Evolutionary conservation across 2,329 filamentous ascomycete genomes (phyloP), one percentile per base, ranked within the genome.

Genomic region (Cryphonectria parasitica): DNA sequence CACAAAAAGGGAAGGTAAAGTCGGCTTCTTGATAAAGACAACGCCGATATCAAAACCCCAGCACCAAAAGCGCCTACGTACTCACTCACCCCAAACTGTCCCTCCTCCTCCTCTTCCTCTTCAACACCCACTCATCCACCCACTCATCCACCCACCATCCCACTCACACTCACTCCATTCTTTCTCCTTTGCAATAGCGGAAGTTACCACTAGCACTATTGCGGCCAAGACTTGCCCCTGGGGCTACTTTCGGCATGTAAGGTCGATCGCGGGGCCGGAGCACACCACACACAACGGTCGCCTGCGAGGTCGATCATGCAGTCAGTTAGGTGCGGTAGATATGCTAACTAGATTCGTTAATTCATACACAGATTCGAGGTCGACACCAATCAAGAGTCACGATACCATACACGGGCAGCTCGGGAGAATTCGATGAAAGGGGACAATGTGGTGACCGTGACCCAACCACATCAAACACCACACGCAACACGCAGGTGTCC

Each of bases 1-100:
- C 45, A 64, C 66, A 11, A 64, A 68, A 64, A 31, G 41, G 66
- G 66, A 64, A 68, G 66, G 66, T 68, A 54, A 54, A 19, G 43
- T 64, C 63, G 63, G 63, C 63, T 25, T 43, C 43, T 62, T 49
- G 41, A 64, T 64, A 52, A 41, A 15, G 8, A 15, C 31, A 54
- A 36, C 60, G 60, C 66, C 66, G 66, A 68, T 68, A 62, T 63
- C 43, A 36, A 54, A 28, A 0, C 34, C 25, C 34, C 31, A 61
- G 54, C 25, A 31, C 52, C n/a, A 49, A 11, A n/a, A 2, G 54
- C 0, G 28, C 28, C 28, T 58, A 34, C 28, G 25, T 28, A 31
- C 15, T 58, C 54, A 31, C 45, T 49, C 5, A 17, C 43, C 19
- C 36, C 36, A 39, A 39, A 11, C 8, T 11, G 10, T 1, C 3